Evolutionary conservation across 1,284 basidiomycete species (phyloP).

Genomic region (Sutorius eximius): DNA sequence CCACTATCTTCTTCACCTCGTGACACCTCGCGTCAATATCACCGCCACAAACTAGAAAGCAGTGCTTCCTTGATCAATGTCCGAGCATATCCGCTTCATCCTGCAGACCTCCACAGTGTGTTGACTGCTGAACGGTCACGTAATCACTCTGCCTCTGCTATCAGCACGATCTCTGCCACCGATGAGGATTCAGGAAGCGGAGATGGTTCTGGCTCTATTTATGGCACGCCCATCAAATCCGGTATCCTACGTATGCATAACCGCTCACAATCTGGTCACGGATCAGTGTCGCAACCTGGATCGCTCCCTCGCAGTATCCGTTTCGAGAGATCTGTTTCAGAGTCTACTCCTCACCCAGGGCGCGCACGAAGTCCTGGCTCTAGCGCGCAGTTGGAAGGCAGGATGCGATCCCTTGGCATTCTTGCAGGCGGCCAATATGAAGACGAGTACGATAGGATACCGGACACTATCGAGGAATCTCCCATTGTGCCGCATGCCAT

Average conservation of each 20-base stretch:
- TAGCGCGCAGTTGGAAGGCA: slow-evolving; percentile 25
- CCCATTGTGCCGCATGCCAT: slow-evolving; percentile 26
- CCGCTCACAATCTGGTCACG: slow-evolving; percentile 39
- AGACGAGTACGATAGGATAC: slow-evolving; percentile 33
- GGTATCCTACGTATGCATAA: slow-evolving; percentile 41
- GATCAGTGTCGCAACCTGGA: slow-evolving; percentile 20
- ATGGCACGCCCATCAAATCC: slow-evolving; percentile 36
- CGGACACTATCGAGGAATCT: slow-evolving; percentile 37
- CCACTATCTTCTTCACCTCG: slow-evolving; percentile 31
- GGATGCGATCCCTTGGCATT: slow-evolving; percentile 28
- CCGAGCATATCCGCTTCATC: slow-evolving; percentile 32
- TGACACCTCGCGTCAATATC: slow-evolving; percentile 26
- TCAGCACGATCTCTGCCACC: slow-evolving; percentile 17
- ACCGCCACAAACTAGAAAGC: slow-evolving; percentile 28
- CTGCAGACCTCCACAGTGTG: slow-evolving; percentile 36
- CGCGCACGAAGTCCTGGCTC: slow-evolving; percentile 32
- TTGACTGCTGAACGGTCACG: slow-evolving; percentile 35
- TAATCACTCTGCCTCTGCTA: slow-evolving; percentile 24
- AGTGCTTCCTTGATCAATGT: slow-evolving; percentile 28
- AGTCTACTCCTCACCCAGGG: slow-evolving; percentile 21
- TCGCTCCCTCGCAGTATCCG: slow-evolving; percentile 36
- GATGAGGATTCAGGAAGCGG: slow-evolving; percentile 29
- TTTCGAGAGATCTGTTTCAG: slow-evolving; percentile 34
- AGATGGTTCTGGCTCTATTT: slow-evolving; percentile 20
- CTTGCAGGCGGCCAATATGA: slow-evolving; percentile 18